Evolutionary conservation across 1,139 yeast species (phyloP).

Genomic region (Pichia sorboxylosa): DNA sequence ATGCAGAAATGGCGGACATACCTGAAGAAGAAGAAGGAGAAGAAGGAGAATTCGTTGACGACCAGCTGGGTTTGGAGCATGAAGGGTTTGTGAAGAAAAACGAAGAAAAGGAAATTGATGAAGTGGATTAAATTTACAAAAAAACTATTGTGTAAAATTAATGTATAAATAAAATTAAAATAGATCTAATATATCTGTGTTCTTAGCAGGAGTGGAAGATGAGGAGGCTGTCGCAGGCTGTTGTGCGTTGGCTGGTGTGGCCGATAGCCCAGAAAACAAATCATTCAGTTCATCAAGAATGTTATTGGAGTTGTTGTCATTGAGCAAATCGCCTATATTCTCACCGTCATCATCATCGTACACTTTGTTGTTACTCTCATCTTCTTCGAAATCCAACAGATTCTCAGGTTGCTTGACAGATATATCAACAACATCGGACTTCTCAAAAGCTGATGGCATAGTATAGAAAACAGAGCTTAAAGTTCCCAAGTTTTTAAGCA

Average conservation of each 20-base stretch:
- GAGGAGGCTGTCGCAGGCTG: too few species aligned
- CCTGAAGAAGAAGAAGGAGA: conserved; percentile 11
- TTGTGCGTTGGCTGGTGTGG: too few species aligned
- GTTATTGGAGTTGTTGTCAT: conserved; percentile 15
- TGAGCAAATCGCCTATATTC: too few species aligned
- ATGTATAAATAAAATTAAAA: conserved; percentile 3
- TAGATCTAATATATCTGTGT: neutral
- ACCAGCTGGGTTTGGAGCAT: conserved; percentile 13
- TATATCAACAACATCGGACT: conserved; percentile 24
- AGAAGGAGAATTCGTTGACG: conserved; percentile 13
- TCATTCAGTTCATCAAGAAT: conserved; percentile 61
- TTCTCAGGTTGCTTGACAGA: conserved; percentile 47
- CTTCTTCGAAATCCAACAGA: conserved; percentile 63
- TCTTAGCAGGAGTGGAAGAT: neutral
- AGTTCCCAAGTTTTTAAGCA: conserved; percentile 69
- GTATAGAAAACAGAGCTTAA: conserved; percentile 84
- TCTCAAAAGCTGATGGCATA: conserved; percentile 62
- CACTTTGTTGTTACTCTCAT: conserved; percentile 14
- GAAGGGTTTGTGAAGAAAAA: conserved; percentile 8
- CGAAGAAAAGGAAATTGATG: conserved; percentile 16
- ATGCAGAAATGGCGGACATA: conserved; percentile 11
- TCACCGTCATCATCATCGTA: conserved; percentile 7
- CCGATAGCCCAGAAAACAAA: conserved; percentile 34
- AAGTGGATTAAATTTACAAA: conserved; percentile 8
- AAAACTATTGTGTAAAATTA: too few species aligned